Evolutionary conservation across 768 basidiomycete species (phyloP).

Genomic region (Leccinellum luteum): DNA sequence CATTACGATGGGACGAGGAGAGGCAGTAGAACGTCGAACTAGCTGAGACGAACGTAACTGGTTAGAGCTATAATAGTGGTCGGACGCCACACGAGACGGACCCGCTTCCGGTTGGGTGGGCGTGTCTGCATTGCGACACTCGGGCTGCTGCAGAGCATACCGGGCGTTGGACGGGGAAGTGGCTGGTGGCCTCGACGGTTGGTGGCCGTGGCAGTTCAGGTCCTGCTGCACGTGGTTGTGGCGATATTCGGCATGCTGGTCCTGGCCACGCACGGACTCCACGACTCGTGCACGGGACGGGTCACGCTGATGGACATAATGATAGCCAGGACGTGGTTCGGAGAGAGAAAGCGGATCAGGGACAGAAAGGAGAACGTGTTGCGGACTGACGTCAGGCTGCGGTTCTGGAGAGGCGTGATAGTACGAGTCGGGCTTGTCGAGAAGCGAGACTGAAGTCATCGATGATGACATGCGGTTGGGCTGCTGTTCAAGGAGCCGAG

Average conservation of each 20-base stretch:
- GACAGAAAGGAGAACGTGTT: constrained; percentile 20
- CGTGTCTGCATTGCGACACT: constrained; percentile 13
- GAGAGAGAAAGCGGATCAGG: constrained; percentile 32
- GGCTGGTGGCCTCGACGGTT: constrained; percentile 19
- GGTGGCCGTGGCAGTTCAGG: constrained; percentile 12
- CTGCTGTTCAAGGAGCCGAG: constrained; percentile 24
- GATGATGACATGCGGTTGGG: constrained; percentile 25
- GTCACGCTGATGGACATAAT: constrained; percentile 25
- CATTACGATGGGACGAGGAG: constrained; percentile 14
- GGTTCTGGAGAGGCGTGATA: constrained; percentile 27
- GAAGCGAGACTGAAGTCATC: constrained; percentile 28
- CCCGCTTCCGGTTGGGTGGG: constrained; percentile 21
- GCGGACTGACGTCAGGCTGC: constrained; percentile 31
- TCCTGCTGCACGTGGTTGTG: constrained; percentile 21
- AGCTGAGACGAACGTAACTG: constrained; percentile 16
- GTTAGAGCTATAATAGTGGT: constrained; percentile 16
- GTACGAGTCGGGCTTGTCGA: constrained; percentile 25
- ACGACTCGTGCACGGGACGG: constrained; percentile 28
- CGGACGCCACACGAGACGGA: constrained; percentile 13
- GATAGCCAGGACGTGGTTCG: constrained; percentile 29
- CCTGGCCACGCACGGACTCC: constrained; percentile 21
- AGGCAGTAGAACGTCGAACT: constrained; percentile 18
- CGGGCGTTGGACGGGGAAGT: constrained; percentile 18
- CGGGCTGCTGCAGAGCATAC: constrained; percentile 17
- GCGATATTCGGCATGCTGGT: constrained; percentile 28